Conservation (phyloP, 192 early-diverging fungal species). For the Linderina pennispora region DNA sequence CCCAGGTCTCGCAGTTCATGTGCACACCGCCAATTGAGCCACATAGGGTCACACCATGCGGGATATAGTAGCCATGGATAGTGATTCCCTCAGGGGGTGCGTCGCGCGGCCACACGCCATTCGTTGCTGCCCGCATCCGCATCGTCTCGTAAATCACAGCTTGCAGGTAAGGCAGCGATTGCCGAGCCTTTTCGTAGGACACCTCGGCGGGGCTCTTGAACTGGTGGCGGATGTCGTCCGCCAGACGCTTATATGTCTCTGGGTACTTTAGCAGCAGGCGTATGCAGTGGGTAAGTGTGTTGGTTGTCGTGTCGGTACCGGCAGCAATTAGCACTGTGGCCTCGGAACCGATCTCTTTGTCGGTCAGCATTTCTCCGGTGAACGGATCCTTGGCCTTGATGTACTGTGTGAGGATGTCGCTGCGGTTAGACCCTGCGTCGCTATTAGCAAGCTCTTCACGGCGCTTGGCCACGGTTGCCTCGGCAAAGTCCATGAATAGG, state of each 20-base stretch:
- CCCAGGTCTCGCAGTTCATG: slow-evolving; percentile 13
- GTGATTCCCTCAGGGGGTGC: slow-evolving; percentile 5
- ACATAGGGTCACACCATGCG: slow-evolving; percentile 8
- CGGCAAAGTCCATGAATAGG: slow-evolving; percentile 4
- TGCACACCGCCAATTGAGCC: slow-evolving; percentile 20
- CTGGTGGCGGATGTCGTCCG: neutral
- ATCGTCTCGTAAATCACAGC: slow-evolving; percentile 28
- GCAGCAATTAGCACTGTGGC: slow-evolving; percentile 18
- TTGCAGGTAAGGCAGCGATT: slow-evolving; percentile 11
- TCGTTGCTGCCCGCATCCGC: slow-evolving; percentile 10
- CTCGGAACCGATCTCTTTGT: slow-evolving; percentile 12
- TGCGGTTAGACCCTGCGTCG: neutral
- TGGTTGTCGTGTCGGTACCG: slow-evolving; percentile 18
- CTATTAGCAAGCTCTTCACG: slow-evolving; percentile 1
- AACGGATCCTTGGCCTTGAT: slow-evolving; percentile 17
- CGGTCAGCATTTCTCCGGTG: slow-evolving; percentile 14
- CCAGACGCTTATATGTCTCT: neutral
- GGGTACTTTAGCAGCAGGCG: slow-evolving; percentile 16
- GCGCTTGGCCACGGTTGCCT: neutral
- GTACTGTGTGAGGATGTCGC: slow-evolving; percentile 16
- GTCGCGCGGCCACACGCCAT: slow-evolving; percentile 13
- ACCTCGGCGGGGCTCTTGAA: slow-evolving; percentile 1
- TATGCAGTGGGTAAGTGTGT: slow-evolving; percentile 7
- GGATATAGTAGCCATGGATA: slow-evolving; percentile 9
- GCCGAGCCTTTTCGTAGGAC: slow-evolving; percentile 1